Evolutionary conservation across 2,329 filamentous ascomycete species (phyloP).

Genomic region (Nemania sp.): DNA sequence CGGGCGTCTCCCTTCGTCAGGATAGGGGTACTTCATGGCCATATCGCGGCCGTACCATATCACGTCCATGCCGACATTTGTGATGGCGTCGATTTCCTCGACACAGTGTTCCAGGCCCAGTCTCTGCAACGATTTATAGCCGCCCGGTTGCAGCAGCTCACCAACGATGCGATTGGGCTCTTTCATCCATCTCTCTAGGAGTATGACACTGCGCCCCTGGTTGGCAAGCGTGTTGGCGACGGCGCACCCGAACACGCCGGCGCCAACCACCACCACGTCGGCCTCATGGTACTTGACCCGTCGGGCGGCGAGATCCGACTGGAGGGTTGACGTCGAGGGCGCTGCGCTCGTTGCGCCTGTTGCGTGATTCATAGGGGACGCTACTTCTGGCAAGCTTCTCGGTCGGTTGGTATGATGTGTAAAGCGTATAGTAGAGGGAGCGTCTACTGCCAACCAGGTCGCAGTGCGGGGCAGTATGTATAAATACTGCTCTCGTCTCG

Average conservation of each 20-base stretch:
- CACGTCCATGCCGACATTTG: constrained; percentile 84
- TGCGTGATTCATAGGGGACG: constrained; percentile 22
- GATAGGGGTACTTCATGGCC: constrained; percentile 75
- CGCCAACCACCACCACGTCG: constrained; percentile 90
- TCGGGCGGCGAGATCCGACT: constrained; percentile 49
- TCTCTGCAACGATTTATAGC: constrained; percentile 76
- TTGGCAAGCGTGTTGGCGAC: constrained; percentile 81
- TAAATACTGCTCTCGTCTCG: too few species aligned
- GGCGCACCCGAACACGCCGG: constrained; percentile 86
- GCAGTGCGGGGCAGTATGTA: too few species aligned
- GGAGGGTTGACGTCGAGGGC: constrained; percentile 20
- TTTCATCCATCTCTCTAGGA: constrained; percentile 86
- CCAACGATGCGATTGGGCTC: constrained; percentile 96
- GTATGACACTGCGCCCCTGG: constrained; percentile 86
- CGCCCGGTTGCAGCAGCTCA: constrained; percentile 91
- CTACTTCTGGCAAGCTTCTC: not conserved
- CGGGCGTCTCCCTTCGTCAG: constrained; percentile 46
- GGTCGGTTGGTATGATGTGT: not conserved
- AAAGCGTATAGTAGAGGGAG: not conserved
- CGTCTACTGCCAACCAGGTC: not conserved
- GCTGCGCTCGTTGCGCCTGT: constrained; percentile 18
- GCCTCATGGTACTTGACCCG: constrained; percentile 63
- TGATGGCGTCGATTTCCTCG: constrained; percentile 84
- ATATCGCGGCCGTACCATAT: constrained; percentile 77
- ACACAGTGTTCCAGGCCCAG: constrained; percentile 81